Evolutionary conservation across 805 yeast genomes (phyloP), one percentile per base, ranked within the genome.

Genomic region (Nadsonia fulvescens): DNA sequence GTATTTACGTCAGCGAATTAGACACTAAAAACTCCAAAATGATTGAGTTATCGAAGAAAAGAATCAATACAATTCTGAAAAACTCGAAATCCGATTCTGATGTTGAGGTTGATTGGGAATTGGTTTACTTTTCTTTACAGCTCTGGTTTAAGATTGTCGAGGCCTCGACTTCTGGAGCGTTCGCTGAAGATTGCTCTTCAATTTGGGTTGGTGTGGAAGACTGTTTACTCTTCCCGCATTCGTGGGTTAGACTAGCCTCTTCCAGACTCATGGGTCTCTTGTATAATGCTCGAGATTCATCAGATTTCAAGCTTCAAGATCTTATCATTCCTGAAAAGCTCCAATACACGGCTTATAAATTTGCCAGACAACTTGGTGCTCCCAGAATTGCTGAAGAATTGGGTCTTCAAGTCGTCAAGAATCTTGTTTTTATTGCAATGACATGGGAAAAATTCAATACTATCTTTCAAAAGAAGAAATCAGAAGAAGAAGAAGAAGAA

Each of bases 211-310:
- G 49, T 10, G 48, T 75, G 3, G 54, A 66, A 13, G 61, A 59
- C 3, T 49, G 69, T 15, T 56, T 82, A 28, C 53, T 83, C 27
- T 83, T 66, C 44, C 95, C 95, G 2, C 95, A 83, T 48, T 61
- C 89, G 1, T 83, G 96, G 96, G 75, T 83, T 5, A 66, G 95
- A 39, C 56, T 75, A 32, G 51, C 63, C 4, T 55, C 91, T 1
- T 52, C 72, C 5, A 56, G 83, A 28, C 52, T 79, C 17, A 45
- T 70, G 20, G 70, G 73, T 1, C 40, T 49, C 1, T 43, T 75
- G 25, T 52, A 77, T 30, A 40, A 61, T 6, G 56, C 61, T 26
- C 23, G 39, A 15, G 49, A 54, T 18, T 38, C 43, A 9, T 31
- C 18, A 6, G 27, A 22, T 6, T 15, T 16, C 1, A 16, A 17